Evolutionary conservation across 1,139 yeast species (phyloP), one percentile per base, ranked within the genome.

Genomic region (Geotrichum carabidarum): DNA sequence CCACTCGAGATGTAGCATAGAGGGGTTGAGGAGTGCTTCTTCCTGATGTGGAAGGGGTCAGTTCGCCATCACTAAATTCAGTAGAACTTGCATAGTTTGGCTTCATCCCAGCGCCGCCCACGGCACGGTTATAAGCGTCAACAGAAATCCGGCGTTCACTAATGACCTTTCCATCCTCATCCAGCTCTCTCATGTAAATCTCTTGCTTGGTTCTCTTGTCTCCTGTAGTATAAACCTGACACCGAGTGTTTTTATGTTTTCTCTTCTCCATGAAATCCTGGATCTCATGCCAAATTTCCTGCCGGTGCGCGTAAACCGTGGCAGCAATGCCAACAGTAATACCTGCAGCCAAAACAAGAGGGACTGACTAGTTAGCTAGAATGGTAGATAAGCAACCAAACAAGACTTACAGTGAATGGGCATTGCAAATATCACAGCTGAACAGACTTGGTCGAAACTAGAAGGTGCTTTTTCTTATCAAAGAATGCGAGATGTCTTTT

Each of bases 241-340:
- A 22, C 27, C 27, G 27, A 2, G 12, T 43, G 18, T 18, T 22
- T 34, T 22, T 58, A 30, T 58, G 54, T 50, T 61, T 59, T 17
- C 15, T 11, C 48, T 58, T 56, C 49, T 60, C 59, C 18, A 63
- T 50, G 11, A 55, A 54, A 5, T 57, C 64, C 44, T 41, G 44
- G 35, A 30, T n/a, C 11, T 12, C 35, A 12, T 43, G 45, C 45
- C 35, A 22, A 14, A 49, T 49, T 18, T 44, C 65, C n/a, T 65
- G 67, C n/a, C 59, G 48, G 54, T 65, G 61, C 43, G 63, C 61
- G 45, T 58, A 60, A 5, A 62, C 55, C 7, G 66, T 65, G 5
- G 60, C 60, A 8, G 65, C 63, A 8, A 63, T 51, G n/a, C 68
- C 68, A 5, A 63, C 57, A 12, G 63, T 59, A 34, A 63, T 54